Conservation (phyloP, 2,329 filamentous ascomycete species). For the Trichoderma endophyticum region DNA sequence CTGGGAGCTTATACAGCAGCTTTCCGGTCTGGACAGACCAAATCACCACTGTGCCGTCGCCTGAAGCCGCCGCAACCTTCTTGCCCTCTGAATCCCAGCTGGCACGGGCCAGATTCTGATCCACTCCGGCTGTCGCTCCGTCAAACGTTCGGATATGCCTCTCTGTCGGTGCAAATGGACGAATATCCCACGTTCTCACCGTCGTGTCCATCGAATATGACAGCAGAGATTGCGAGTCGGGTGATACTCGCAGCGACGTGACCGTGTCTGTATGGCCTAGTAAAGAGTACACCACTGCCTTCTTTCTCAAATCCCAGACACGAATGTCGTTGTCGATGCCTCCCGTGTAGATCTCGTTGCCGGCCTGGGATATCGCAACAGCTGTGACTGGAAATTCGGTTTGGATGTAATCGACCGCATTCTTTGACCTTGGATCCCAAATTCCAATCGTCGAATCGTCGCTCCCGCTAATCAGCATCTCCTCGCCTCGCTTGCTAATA, state of each 20-base stretch:
- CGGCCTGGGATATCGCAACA: constrained; percentile 85
- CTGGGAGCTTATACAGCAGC: constrained; percentile 89
- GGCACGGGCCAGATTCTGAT: constrained; percentile 86
- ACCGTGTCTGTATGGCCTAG: constrained; percentile 88
- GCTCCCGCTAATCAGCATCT: constrained; percentile 83
- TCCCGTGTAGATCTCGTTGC: constrained; percentile 91
- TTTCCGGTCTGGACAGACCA: constrained; percentile 91
- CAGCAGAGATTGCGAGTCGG: constrained; percentile 83
- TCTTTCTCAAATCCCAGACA: constrained; percentile 94
- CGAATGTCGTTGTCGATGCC: constrained; percentile 97
- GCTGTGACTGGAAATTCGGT: constrained; percentile 92
- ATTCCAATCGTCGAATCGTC: constrained; percentile 93
- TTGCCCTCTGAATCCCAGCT: constrained; percentile 88
- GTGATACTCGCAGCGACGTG: constrained; percentile 85
- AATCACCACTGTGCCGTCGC: constrained; percentile 84
- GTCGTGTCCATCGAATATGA: constrained; percentile 95
- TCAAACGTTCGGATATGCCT: constrained; percentile 85
- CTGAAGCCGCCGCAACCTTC: constrained; percentile 83
- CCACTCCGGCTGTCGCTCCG: constrained; percentile 80
- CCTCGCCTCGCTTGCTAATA: constrained; percentile 83
- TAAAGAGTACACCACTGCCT: constrained; percentile 82
- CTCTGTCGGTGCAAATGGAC: constrained; percentile 88
- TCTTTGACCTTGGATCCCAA: constrained; percentile 92
- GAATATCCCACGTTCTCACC: constrained; percentile 91
- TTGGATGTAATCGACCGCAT: constrained; percentile 81